phyloP scores from a whole-genome alignment of 2,329 filamentous ascomycete species.

The Drechslerella coelobrocha region DNA sequence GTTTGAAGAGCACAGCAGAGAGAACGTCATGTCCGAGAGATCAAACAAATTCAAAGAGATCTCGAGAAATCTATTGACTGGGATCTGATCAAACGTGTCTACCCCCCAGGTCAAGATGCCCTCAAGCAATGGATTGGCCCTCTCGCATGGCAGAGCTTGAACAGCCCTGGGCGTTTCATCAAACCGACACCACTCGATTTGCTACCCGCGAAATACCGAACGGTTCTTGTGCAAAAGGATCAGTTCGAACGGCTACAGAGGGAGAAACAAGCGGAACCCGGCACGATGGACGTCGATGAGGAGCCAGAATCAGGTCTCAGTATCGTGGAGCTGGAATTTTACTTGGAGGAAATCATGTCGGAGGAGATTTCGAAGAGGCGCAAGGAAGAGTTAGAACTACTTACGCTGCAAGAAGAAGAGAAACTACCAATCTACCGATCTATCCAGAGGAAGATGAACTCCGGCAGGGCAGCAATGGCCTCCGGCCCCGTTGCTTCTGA shows the following conservation, averaged over 20 bases:
- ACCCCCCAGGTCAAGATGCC: conserved; percentile 10
- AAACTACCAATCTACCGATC: conserved; percentile 26
- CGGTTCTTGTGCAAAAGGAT: conserved; percentile 29
- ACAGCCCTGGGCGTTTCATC: conserved; percentile 19
- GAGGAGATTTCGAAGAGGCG: conserved; percentile 20
- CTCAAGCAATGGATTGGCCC: conserved; percentile 13
- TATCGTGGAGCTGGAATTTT: conserved; percentile 19
- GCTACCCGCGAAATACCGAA: conserved; percentile 15
- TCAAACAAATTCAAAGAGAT: conserved; percentile 20
- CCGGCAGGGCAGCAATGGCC: background rate
- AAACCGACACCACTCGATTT: conserved; percentile 31
- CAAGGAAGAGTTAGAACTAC: conserved; percentile 22
- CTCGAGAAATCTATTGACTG: conserved; percentile 24
- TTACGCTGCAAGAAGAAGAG: conserved; percentile 30
- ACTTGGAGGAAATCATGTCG: conserved; percentile 15
- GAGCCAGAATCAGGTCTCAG: conserved; percentile 18
- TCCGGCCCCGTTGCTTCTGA: background rate
- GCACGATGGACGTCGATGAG: conserved; percentile 15
- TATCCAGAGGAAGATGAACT: conserved; percentile 10
- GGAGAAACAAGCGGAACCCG: background rate
- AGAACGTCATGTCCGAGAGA: conserved; percentile 21
- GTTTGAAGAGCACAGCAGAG: conserved; percentile 3
- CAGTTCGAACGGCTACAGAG: conserved; percentile 17
- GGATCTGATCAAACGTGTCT: conserved; percentile 14
- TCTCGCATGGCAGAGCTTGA: conserved; percentile 9